phyloP scores from a whole-genome alignment of 2,329 filamentous ascomycete species.

The Rhynchosporium secalis region DNA sequence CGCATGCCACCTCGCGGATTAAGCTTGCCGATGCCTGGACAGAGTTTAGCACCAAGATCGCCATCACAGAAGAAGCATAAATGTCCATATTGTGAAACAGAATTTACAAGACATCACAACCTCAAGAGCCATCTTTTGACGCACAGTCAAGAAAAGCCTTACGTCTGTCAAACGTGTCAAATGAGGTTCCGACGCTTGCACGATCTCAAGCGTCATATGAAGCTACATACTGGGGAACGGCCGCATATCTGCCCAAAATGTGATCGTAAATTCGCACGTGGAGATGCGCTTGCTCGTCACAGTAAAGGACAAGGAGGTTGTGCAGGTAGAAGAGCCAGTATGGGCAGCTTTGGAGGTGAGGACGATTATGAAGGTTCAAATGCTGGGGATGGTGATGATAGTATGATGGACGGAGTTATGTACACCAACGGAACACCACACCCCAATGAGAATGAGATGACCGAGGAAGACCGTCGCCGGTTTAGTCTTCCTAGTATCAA shows the following conservation, averaged over 20 bases:
- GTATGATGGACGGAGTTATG: conserved; percentile 56
- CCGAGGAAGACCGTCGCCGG: conserved; percentile 60
- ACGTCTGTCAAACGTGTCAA: conserved; percentile 88
- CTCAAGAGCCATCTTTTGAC: conserved; percentile 96
- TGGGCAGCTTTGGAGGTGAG: conserved; percentile 77
- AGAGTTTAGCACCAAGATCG: conserved; percentile 59
- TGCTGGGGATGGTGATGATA: conserved; percentile 54
- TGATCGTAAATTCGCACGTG: conserved; percentile 89
- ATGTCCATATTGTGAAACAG: conserved; percentile 93
- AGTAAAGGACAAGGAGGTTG: conserved; percentile 95
- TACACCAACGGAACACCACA: conserved; percentile 50
- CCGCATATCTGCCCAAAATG: conserved; percentile 95
- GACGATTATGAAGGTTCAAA: conserved; percentile 66
- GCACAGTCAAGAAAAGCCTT: conserved; percentile 98
- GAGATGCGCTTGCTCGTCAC: conserved; percentile 90
- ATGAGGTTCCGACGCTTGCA: conserved; percentile 90
- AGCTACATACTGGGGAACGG: conserved; percentile 94
- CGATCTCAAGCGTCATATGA: conserved; percentile 93
- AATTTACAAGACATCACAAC: conserved; percentile 96
- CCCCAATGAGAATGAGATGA: conserved; percentile 60
- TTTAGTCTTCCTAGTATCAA: conserved; percentile 75
- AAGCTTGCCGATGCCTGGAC: conserved; percentile 57
- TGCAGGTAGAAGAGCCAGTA: conserved; percentile 84
- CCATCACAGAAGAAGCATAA: conserved; percentile 87
- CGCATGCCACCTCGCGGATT: conserved; percentile 48